These are phyloP conservation scores for Lotus japonicus DNA, from an alignment of 306 rosid species.

Conservation along the genomic window DNA sequence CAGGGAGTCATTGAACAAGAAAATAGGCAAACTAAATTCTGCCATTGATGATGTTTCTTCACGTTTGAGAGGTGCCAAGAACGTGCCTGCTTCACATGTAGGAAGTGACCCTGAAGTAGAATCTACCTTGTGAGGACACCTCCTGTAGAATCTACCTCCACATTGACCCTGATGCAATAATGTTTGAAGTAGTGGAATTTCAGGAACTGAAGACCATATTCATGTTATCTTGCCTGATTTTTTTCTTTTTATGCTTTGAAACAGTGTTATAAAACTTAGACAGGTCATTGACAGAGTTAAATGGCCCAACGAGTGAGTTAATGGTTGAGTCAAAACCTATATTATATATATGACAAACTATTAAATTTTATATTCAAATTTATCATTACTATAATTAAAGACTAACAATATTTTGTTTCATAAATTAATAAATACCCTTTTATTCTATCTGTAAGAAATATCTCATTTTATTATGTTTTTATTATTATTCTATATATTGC, in stretches of 20 bases:
- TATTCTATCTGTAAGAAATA: too few species aligned
- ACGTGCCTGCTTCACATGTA: conserved; percentile 36
- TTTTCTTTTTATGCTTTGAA: not conserved
- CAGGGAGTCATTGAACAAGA: conserved; percentile 68
- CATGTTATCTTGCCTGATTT: not conserved
- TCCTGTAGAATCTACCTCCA: not conserved
- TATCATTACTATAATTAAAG: too few species aligned
- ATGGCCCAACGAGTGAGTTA: too few species aligned
- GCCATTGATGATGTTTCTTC: conserved; percentile 92
- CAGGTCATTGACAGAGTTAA: too few species aligned
- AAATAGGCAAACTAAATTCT: conserved; percentile 78
- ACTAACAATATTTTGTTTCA: too few species aligned
- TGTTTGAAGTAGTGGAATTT: conserved; percentile 7
- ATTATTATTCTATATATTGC: too few species aligned
- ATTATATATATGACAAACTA: too few species aligned
- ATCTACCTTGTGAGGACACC: conserved; percentile 44
- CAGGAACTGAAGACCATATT: not conserved
- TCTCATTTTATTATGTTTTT: too few species aligned
- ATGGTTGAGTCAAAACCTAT: too few species aligned
- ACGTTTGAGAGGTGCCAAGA: conserved; percentile 82
- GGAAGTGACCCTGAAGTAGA: conserved; percentile 74
- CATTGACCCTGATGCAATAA: not conserved
- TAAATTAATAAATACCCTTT: too few species aligned
- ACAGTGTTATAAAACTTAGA: too few species aligned
- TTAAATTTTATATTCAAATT: too few species aligned